These are phyloP conservation scores for Plicaturopsis crispa DNA, from an alignment of 768 basidiomycete species.

Conservation along the genomic window DNA sequence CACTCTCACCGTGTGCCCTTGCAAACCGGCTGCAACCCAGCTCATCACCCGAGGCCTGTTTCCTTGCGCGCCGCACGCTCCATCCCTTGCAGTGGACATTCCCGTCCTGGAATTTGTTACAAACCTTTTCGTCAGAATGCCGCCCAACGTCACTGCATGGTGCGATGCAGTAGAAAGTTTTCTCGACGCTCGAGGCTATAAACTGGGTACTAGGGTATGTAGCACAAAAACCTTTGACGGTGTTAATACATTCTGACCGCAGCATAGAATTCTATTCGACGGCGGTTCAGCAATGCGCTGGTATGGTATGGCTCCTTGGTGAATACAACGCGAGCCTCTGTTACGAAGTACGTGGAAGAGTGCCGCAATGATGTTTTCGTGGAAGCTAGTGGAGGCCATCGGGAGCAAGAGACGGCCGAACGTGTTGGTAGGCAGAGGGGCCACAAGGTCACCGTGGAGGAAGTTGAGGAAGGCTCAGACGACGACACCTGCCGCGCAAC, in stretches of 20 bases:
- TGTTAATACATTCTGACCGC: not conserved
- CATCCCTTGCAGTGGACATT: slow-evolving; percentile 25
- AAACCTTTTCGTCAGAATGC: slow-evolving; percentile 6
- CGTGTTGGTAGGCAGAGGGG: too few species aligned
- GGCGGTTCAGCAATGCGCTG: slow-evolving; percentile 17
- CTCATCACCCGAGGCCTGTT: slow-evolving; percentile 18
- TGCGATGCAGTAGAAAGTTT: slow-evolving; percentile 11
- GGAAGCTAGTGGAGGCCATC: slow-evolving; percentile 7
- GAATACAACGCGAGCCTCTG: too few species aligned
- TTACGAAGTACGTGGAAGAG: slow-evolving; percentile 21
- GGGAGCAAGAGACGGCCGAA: too few species aligned
- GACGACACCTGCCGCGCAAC: too few species aligned
- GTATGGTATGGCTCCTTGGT: slow-evolving; percentile 21
- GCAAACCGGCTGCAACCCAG: slow-evolving; percentile 12
- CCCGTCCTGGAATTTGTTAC: slow-evolving; percentile 19
- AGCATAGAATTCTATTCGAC: slow-evolving; percentile 15
- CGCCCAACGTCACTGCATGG: slow-evolving; percentile 10
- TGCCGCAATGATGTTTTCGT: slow-evolving; percentile 1
- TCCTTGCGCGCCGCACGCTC: slow-evolving; percentile 20
- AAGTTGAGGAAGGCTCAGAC: too few species aligned
- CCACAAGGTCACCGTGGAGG: too few species aligned
- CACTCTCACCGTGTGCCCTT: slow-evolving; percentile 8
- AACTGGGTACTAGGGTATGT: slow-evolving; percentile 9
- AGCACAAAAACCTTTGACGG: too few species aligned
- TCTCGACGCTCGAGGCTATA: slow-evolving; percentile 8